These are phyloP conservation scores for Tolypocladium tropicale DNA, from an alignment of 2,329 filamentous ascomycete species.

Conservation along the genomic window DNA sequence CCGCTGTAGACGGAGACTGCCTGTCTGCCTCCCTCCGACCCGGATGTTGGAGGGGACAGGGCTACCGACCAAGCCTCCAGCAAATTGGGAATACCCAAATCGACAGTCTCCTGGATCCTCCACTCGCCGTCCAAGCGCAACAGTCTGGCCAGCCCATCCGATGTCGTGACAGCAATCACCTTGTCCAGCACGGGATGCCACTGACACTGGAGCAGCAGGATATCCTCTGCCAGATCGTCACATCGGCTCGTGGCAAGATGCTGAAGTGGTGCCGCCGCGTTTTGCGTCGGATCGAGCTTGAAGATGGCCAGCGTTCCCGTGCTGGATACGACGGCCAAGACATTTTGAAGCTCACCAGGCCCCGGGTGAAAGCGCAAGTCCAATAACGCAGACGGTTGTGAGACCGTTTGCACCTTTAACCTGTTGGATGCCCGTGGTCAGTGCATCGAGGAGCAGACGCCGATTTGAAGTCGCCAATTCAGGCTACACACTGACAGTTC, in stretches of 20 bases:
- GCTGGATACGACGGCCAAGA: constrained; percentile 69
- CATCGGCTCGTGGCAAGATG: constrained; percentile 35
- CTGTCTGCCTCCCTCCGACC: constrained; percentile 11
- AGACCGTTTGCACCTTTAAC: constrained; percentile 40
- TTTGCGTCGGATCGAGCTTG: constrained; percentile 31
- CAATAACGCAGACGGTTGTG: constrained; percentile 64
- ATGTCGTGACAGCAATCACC: constrained; percentile 61
- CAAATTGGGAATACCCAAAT: constrained; percentile 35
- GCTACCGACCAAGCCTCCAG: constrained; percentile 68
- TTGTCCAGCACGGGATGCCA: constrained; percentile 54
- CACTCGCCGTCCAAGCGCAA: constrained; percentile 36
- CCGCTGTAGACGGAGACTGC: constrained; percentile 50
- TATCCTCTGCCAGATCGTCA: constrained; percentile 40
- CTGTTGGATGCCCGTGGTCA: constrained; percentile 2
- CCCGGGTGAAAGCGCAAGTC: constrained; percentile 70
- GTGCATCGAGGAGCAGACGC: not conserved
- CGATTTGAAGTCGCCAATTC: not conserved
- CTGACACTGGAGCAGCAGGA: constrained; percentile 60
- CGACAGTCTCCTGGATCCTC: constrained; percentile 20
- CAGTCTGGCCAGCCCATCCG: constrained; percentile 52
- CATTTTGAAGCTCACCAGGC: constrained; percentile 24
- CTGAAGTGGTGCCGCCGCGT: constrained; percentile 21
- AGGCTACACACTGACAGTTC: constrained; percentile 41
- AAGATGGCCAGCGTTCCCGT: constrained; percentile 62
- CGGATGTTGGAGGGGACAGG: constrained; percentile 32